Evolutionary conservation across 176 grass and related monocot genomes (phyloP), one percentile per base, ranked within the genome.

Genomic region (Rhynchospora pubera): DNA sequence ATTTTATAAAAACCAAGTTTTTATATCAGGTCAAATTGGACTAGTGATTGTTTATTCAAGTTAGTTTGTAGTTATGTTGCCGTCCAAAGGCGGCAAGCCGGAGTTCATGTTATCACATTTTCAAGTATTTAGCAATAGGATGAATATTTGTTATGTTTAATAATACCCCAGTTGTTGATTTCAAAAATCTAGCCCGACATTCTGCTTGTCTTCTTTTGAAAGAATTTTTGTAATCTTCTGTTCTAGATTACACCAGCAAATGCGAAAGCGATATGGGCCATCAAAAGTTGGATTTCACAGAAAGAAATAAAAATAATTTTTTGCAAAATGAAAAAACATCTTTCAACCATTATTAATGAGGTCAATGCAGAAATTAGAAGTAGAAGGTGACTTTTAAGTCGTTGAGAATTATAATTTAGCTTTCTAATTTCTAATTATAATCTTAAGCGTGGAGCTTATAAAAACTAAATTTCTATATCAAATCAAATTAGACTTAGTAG

Each of bases 1-100:
- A 3, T 34, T 18, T 78, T 78, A 16, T 23, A 62, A 61, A n/a
- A 75, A 13, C 46, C 11, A 26, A 55, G 46, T 53, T 46, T 18
- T 5, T 75, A 53, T 75, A 30, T 19, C 9, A 65, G 48, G 60
- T 65, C 58, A 65, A 81, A 48, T 65, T 26, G 7, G 4, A 65
- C 3, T 51, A 14, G 32, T 16, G 16, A 50, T 81, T 65, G 10
- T 81, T 81, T 80, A 34, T 5, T 67, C 32, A 12, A 39, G 26
- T n/a, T 2, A 7, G 13, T 62, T 81, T 16, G 19, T 7, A 9
- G 34, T 32, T 81, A 45, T 65, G 30, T 28, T 51, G 79, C 61
- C 61, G 61, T 82, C 79, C 2, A 50, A 65, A 82, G 22, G 61
- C 79, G 61, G 61, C 79, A 82, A 58, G 1, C 51, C 1, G 52